Conservation (phyloP, 495 filamentous ascomycete genomes). For the Hypoxylon subgilvum region DNA sequence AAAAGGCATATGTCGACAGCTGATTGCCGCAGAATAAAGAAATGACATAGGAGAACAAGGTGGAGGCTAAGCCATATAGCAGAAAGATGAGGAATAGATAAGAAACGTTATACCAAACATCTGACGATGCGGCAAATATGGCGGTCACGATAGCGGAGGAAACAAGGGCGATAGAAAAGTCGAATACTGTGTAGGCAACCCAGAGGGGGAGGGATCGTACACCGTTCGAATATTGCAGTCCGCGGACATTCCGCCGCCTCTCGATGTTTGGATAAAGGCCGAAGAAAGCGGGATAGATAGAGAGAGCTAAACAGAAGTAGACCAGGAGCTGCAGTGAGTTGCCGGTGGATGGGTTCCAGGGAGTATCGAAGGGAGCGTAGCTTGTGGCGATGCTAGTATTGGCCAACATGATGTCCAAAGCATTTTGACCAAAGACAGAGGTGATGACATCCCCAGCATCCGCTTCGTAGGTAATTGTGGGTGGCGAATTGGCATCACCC, state of each 20-base stretch:
- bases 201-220: slow-evolving; percentile 74
- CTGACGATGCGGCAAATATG: slow-evolving; percentile 64
- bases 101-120: slow-evolving; percentile 68
- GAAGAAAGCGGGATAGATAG: slow-evolving; percentile 82
- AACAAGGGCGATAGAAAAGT: slow-evolving; percentile 71
- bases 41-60: slow-evolving; percentile 70
- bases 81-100: slow-evolving; percentile 75
- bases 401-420: slow-evolving; percentile 67
- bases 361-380: slow-evolving; percentile 72
- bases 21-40: slow-evolving; percentile 71
- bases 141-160: slow-evolving; percentile 63
- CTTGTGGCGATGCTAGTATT: slow-evolving; percentile 70
- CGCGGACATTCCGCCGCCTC: slow-evolving; percentile 74
- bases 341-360: slow-evolving; percentile 66
- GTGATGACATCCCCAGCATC: slow-evolving; percentile 48
- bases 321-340: slow-evolving; percentile 77
- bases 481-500: slow-evolving; percentile 57
- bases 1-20: slow-evolving; percentile 74
- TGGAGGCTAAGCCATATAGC: slow-evolving; percentile 71
- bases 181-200: slow-evolving; percentile 78
- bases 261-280: slow-evolving; percentile 84
- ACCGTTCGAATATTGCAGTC: slow-evolving; percentile 86
- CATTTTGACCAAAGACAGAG: slow-evolving; percentile 72
- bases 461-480: slow-evolving; percentile 66
- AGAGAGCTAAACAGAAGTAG: slow-evolving; percentile 78